Percentiles rank a stretch among this genome's conserved stretches.
These are phyloP conservation scores for Cylindrotheca fusiformis DNA, from an alignment of 108 stramenopile genomes.

Conservation along the genomic window DNA sequence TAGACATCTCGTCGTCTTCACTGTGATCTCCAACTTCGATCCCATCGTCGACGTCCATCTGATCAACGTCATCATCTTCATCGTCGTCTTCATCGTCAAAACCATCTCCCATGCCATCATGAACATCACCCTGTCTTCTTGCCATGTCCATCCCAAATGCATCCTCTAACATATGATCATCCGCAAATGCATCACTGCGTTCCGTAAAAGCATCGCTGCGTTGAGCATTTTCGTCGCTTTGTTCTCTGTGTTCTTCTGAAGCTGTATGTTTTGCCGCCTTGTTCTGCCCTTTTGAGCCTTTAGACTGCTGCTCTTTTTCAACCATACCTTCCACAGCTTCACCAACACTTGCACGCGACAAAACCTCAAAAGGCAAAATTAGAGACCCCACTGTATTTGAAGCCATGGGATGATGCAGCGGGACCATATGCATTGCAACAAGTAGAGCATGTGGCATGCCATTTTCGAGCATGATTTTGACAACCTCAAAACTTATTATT, in stretches of 20 bases:
- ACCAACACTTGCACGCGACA: slow-evolving; percentile 65
- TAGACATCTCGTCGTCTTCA: slow-evolving; percentile 32
- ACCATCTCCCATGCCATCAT: slow-evolving; percentile 1
- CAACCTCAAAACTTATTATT: slow-evolving; percentile 76
- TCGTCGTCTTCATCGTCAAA: slow-evolving; percentile 28
- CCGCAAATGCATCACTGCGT: slow-evolving; percentile 25
- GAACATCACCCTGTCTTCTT: background rate
- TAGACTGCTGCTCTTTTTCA: slow-evolving; percentile 43
- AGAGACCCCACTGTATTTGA: slow-evolving; percentile 54
- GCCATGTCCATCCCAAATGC: slow-evolving; percentile 39
- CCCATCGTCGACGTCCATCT: slow-evolving; percentile 25
- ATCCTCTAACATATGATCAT: slow-evolving; percentile 74
- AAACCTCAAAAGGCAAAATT: slow-evolving; percentile 84
- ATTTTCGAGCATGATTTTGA: slow-evolving; percentile 78
- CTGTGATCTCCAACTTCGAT: slow-evolving; percentile 35
- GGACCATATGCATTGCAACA: slow-evolving; percentile 66
- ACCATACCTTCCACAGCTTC: slow-evolving; percentile 55
- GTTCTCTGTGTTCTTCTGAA: background rate
- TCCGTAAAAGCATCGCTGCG: slow-evolving; percentile 32
- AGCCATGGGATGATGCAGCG: slow-evolving; percentile 80
- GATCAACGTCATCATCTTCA: slow-evolving; percentile 20
- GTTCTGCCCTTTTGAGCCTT: slow-evolving; percentile 10
- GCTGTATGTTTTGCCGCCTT: slow-evolving; percentile 6
- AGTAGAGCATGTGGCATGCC: slow-evolving; percentile 81
- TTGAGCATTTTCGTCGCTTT: slow-evolving; percentile 14